Evolutionary conservation across 345 rosid genomes (phyloP), one percentile per base, ranked within the genome.

Genomic region (Cardiospermum halicacabum): DNA sequence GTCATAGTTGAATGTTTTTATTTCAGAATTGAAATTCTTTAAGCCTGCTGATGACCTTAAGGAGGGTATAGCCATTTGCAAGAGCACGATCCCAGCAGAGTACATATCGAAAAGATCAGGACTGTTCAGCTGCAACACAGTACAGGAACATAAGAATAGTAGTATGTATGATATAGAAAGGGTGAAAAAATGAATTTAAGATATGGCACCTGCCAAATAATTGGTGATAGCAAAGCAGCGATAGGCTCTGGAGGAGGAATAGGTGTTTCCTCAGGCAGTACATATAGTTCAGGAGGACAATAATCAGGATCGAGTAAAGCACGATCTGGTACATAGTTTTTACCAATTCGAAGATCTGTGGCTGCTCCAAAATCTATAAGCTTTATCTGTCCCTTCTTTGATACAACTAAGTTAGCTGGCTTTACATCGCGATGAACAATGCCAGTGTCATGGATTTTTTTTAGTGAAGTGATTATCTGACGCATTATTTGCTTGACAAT

Each of bases 341-440:
- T 93, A 43, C 98, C 98, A n/a, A 90, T 93, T 18, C 98, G 90
- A 53, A 93, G 96, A 70, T 93, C 98, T 27, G 96, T 77, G 53
- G 98, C 98, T 28, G 97, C 97, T 12, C 97, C 97, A 66, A 93
- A 90, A 78, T 93, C 98, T 47, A 93, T 93, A 73, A 93, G 96
- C 82, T 90, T 93, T 60, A 93, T 82, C 81, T 80, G 83, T 0
- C 98, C 97, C 56, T 75, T 87, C 81, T 88, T 90, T 39, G 98
- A 86, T 67, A 93, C 97, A 60, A 93, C 96, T 70, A 93, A 73
- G 77, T 93, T 93, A 48, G 96, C 85, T 31, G 97, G 97, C 82
- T 90, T 93, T 34, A 93, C 92, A 72, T 90, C 98, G 32, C 94
- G 69, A 64, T 94, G 97, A 75, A 94, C 96, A 67, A 94, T 94